Base-by-base conservation (phyloP, 1,284 basidiomycete species). In the Heimioporus retisporus region DNA sequence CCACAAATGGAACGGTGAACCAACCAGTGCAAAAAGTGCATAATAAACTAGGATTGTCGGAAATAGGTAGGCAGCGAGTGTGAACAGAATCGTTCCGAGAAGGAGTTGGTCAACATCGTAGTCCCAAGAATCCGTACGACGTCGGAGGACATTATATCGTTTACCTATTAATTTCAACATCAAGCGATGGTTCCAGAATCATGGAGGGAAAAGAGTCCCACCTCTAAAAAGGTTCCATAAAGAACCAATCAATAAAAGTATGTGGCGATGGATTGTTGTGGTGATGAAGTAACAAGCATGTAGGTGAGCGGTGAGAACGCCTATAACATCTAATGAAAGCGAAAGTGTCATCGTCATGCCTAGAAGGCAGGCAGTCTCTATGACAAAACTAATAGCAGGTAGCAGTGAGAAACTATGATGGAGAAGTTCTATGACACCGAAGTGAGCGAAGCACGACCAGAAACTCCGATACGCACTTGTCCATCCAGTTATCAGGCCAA, bases 201-300 rank as follows among this genome's bases (percentile, higher is more conserved):
- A 51, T 42, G 21, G 25, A 58, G 58, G 62, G 19, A 10, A 5
- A 44, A 61, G 56, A 13, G 2, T 75, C 86, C 55, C 73, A 93
- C 96, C 97, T 79, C 96, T 86, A 77, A 99, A 99, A n/a, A 99
- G 86, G 75, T 96, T 96, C 89, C 95, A 98, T 19, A 99, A 81
- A 1, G 91, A 93, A 43, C 86, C 86, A 13, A 90, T 84, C 19
- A 88, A 86, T 23, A 81, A 82, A 48, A 93, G 82, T 75, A 92
- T 89, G 71, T 85, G 88, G 54, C 85, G 83, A 76, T 93, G 96
- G 1, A 94, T 85, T 1, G 81, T 74, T 2, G 88, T 85, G 7
- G 93, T 88, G 58, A 95, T 75, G 43, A 86, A 78, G 77, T 97
- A 94, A 72, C 92, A 93, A 1, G 92, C 66, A 57, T 88, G 87